Evolutionary conservation across 1,284 basidiomycete species (phyloP).

Genomic region (Boletellus deceptivus): DNA sequence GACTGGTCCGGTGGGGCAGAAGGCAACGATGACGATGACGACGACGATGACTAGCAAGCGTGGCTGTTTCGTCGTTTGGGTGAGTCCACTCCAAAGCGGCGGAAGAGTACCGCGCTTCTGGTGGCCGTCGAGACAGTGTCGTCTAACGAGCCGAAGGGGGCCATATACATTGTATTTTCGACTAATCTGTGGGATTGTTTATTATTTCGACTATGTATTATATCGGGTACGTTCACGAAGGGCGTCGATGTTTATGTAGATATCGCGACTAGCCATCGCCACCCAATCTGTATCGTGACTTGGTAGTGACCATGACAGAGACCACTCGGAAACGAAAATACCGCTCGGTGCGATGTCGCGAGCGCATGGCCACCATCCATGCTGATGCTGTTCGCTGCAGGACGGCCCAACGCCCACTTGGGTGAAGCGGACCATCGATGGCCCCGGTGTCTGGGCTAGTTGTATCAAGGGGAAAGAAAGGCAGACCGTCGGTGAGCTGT

Average conservation of each 20-base stretch:
- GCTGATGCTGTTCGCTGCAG: conserved; percentile 14
- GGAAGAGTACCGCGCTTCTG: background rate
- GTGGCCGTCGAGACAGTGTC: background rate
- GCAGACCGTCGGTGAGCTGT: conserved; percentile 70
- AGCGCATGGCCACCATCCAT: background rate
- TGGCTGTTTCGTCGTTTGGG: background rate
- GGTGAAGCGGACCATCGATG: conserved; percentile 62
- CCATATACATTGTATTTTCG: conserved; percentile 28
- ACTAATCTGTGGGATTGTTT: conserved; percentile 20
- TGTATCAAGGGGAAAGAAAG: conserved; percentile 81
- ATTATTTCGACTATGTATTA: conserved; percentile 4
- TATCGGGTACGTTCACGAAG: conserved; percentile 7
- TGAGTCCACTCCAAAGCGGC: background rate
- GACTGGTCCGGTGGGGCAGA: conserved; percentile 73
- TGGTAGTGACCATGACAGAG: conserved; percentile 17
- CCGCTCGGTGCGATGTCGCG: conserved; percentile 24
- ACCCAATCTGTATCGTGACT: background rate
- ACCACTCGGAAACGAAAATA: conserved; percentile 32
- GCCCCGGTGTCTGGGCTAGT: conserved; percentile 79
- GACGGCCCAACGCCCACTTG: conserved; percentile 51
- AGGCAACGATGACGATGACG: conserved; percentile 44
- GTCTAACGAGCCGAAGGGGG: conserved; percentile 2
- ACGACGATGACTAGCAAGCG: conserved; percentile 28
- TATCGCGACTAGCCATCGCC: too few relatives aligned
- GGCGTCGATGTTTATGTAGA: conserved; percentile 9